Conservation (phyloP, 352 stramenopile genomes). For the Globisporangium alternatum region DNA sequence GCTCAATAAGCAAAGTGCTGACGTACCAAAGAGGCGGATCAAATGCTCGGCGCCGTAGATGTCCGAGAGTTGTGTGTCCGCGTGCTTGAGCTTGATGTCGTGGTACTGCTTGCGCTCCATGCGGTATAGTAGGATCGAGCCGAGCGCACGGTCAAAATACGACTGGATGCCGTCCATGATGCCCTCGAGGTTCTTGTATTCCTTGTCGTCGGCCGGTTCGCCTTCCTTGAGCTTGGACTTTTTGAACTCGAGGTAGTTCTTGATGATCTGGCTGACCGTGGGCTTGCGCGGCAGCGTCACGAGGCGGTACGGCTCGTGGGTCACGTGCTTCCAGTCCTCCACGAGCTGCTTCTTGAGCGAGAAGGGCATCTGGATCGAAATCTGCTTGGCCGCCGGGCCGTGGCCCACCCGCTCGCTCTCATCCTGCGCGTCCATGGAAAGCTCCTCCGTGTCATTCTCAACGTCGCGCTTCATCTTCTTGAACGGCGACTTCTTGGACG, state of each 20-base stretch:
- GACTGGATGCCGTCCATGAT: constrained; percentile 84
- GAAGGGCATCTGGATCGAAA: constrained; percentile 86
- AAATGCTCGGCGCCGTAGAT: constrained; percentile 92
- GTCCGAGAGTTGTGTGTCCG: constrained; percentile 70
- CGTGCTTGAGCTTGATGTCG: constrained; percentile 58
- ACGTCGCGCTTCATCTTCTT: constrained; percentile 69
- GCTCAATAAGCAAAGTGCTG: neutral
- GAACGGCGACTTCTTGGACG: constrained; percentile 63
- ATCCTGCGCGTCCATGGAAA: constrained; percentile 21
- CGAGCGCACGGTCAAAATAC: constrained; percentile 89
- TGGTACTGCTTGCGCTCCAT: constrained; percentile 90
- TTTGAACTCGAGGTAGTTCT: constrained; percentile 77
- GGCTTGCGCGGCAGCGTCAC: constrained; percentile 80
- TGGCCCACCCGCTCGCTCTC: constrained; percentile 19
- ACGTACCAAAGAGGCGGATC: constrained; percentile 84
- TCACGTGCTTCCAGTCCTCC: constrained; percentile 88
- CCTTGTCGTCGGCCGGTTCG: constrained; percentile 60
- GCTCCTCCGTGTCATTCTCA: constrained; percentile 69
- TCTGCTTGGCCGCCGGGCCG: constrained; percentile 29
- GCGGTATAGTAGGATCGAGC: constrained; percentile 89
- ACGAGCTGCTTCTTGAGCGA: constrained; percentile 92
- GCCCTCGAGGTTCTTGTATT: constrained; percentile 80
- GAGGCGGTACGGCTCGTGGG: constrained; percentile 72
- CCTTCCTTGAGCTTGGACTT: constrained; percentile 58
- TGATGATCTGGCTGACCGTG: constrained; percentile 75